Percentiles rank a stretch among this genome's conserved stretches.
Conservation (phyloP, 306 rosid species). For the Gastrolobium bilobum region DNA sequence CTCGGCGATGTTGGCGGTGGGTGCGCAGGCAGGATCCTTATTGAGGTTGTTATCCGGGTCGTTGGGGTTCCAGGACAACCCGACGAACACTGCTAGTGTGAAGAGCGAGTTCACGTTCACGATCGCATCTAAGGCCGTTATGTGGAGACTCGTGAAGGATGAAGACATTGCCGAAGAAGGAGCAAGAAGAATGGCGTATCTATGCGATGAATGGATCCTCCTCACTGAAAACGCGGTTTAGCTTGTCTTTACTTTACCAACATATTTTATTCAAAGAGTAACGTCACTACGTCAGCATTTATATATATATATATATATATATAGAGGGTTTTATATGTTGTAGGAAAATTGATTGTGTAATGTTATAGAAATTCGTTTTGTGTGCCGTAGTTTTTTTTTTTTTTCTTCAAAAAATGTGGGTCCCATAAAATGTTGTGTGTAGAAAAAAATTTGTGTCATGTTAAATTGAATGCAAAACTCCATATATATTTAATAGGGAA, state of each 20-base stretch:
- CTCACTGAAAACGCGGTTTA: background rate
- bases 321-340: too few species aligned
- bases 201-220: constrained; percentile 5
- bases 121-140: constrained; percentile 82
- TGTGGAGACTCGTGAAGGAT: constrained; percentile 72
- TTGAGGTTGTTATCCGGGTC: constrained; percentile 71
- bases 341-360: too few species aligned
- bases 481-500: too few species aligned
- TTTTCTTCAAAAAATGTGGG: too few species aligned
- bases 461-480: too few species aligned
- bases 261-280: too few species aligned
- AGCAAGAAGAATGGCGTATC: background rate
- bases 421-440: too few species aligned
- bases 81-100: constrained; percentile 90
- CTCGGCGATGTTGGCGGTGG: constrained; percentile 68
- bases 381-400: too few species aligned
- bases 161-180: constrained; percentile 53
- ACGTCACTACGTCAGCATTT: background rate
- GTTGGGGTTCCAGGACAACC: constrained; percentile 78
- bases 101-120: constrained; percentile 89
- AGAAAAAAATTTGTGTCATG: too few species aligned
- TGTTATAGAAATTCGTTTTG: too few species aligned
- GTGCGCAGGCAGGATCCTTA: constrained; percentile 51
- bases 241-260: background rate
- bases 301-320: too few species aligned